These are phyloP conservation scores for Phaeophleospora eucalypticola DNA, from an alignment of 2,329 filamentous ascomycete species.

Conservation along the genomic window DNA sequence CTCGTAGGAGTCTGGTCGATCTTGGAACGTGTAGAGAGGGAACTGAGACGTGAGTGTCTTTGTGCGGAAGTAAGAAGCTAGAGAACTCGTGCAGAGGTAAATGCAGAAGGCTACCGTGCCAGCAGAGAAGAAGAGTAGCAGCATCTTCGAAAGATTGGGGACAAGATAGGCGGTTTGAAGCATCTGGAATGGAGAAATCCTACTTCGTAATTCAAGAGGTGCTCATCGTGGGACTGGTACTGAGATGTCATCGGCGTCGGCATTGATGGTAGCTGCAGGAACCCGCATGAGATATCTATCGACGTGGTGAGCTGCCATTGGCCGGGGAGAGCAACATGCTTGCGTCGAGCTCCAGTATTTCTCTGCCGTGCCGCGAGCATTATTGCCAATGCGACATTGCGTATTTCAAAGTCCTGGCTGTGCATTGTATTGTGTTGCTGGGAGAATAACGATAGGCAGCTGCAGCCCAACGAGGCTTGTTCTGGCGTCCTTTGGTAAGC, in stretches of 20 bases:
- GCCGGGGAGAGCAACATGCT: not conserved
- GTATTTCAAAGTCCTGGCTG: no score
- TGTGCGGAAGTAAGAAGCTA: no score
- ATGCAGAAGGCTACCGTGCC: no score
- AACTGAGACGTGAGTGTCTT: not conserved
- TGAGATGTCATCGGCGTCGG: not conserved
- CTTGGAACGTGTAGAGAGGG: slow-evolving; percentile 8
- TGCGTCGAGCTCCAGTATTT: no score
- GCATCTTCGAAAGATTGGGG: not conserved
- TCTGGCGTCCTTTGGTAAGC: no score
- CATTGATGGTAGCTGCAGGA: not conserved
- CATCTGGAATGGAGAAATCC: not conserved
- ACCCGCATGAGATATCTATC: not conserved
- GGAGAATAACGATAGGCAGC: no score
- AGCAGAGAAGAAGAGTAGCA: not conserved
- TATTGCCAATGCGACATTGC: no score
- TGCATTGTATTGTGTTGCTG: no score
- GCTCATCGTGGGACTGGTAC: not conserved
- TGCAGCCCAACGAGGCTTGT: no score
- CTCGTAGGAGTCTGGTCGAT: slow-evolving; percentile 11
- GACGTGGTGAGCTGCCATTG: not conserved
- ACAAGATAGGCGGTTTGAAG: not conserved
- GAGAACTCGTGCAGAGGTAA: no score
- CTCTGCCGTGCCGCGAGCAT: no score
- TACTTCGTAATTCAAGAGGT: no score